Evolutionary conservation across 352 stramenopile genomes (phyloP), one percentile per base, ranked within the genome.

Genomic region (Pythium plurisporium): DNA sequence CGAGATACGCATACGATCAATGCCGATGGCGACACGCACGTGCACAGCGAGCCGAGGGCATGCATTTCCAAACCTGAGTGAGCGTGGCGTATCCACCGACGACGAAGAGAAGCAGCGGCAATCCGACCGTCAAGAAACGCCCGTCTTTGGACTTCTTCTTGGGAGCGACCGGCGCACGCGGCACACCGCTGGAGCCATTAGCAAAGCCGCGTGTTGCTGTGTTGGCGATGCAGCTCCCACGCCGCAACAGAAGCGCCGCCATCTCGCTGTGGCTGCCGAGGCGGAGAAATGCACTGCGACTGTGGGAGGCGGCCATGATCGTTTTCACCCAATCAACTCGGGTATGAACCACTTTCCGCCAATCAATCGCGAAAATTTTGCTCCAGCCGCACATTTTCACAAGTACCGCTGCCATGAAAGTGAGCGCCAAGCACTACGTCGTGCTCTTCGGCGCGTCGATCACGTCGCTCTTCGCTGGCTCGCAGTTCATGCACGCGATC

Each of bases 41-140:
- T n/a, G n/a, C n/a, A n/a, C n/a, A n/a, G n/a, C n/a, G n/a, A n/a
- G n/a, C n/a, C n/a, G n/a, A n/a, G n/a, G n/a, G n/a, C n/a, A n/a
- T n/a, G n/a, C n/a, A n/a, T n/a, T n/a, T n/a, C n/a, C n/a, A n/a
- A n/a, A 89, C 82, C 80, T 93, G 82, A 27, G 78, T 89, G 48
- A 94, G 65, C 4, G 69, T 80, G 40, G 81, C 49, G 44, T 87
- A 94, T 8, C 85, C 85, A 31, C 85, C 85, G 17, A 90, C 79
- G 20, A 94, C 72, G 52, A 94, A 94, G 15, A 94, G 76, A 62
- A 94, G 65, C 34, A 94, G 66, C 45, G 85, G 85, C 27, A 92
- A 59, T 17, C 85, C 85, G 36, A 87, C 79, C 15, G 66, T 88
- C 23, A 70, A 57, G 51, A 94, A 94, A 17, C 76, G 75, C 27